These are phyloP conservation scores for Lactarius psammicola DNA, from an alignment of 768 basidiomycete genomes.

Conservation along the genomic window DNA sequence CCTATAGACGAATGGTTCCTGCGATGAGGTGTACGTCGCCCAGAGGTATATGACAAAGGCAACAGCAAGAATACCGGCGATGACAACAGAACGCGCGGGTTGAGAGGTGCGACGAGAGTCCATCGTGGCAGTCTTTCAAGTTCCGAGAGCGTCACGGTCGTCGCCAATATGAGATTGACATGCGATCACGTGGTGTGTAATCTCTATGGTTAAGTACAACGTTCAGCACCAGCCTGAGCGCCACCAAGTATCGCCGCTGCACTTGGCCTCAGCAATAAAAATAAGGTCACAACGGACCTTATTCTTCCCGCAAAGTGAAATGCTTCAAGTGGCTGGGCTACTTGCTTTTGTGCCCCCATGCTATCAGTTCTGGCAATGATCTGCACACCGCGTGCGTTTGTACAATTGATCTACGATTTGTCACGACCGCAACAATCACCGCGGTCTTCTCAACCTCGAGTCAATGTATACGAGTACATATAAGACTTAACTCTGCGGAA, in stretches of 20 bases:
- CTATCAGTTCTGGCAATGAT: no score
- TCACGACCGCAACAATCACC: neutral
- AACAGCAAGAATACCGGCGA: neutral
- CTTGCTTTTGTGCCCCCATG: no score
- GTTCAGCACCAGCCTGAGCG: no score
- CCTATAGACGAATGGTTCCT: conserved; percentile 3
- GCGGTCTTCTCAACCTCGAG: neutral
- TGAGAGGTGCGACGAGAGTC: neutral
- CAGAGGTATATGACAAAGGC: conserved; percentile 4
- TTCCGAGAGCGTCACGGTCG: neutral
- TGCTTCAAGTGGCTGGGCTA: no score
- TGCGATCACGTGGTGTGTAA: neutral
- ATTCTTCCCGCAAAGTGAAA: no score
- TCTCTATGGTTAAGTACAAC: no score
- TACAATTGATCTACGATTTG: no score
- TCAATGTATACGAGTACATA: neutral
- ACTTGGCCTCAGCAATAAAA: no score
- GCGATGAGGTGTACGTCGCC: neutral
- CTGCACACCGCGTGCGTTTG: no score
- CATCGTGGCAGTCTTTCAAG: neutral
- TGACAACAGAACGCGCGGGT: neutral
- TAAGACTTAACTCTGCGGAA: neutral
- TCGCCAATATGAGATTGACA: neutral
- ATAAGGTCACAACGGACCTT: no score
- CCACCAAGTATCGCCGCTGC: no score